Conservation (phyloP, 257 asterid genomes). For the Cynanchum wilfordii region DNA sequence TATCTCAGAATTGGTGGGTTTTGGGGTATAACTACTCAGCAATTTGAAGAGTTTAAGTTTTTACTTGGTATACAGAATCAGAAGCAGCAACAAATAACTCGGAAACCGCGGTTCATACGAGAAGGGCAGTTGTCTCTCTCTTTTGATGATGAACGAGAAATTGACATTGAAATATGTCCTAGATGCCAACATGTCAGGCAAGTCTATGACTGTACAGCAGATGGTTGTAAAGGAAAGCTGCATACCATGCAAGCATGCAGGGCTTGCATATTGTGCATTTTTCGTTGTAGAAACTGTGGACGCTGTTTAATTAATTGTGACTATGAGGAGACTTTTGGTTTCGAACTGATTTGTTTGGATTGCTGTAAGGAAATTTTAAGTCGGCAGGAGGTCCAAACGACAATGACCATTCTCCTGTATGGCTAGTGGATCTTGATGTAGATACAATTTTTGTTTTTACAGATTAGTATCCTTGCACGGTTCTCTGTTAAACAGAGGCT, state of each 20-base stretch:
- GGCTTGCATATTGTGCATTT: constrained; percentile 60
- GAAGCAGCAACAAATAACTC: constrained; percentile 18
- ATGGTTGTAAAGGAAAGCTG: constrained; percentile 42
- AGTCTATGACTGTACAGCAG: constrained; percentile 74
- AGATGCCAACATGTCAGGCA: constrained; percentile 49
- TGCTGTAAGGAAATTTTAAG: constrained; percentile 33
- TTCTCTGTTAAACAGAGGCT: background rate
- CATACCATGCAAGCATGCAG: constrained; percentile 41
- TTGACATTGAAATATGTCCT: constrained; percentile 76
- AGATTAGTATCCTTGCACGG: background rate
- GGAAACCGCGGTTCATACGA: constrained; percentile 40
- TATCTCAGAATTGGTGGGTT: constrained; percentile 49
- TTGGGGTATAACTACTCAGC: constrained; percentile 39
- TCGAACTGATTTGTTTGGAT: constrained; percentile 42
- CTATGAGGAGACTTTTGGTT: constrained; percentile 54
- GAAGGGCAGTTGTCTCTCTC: constrained; percentile 45
- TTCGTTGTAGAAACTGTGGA: constrained; percentile 70
- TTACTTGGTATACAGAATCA: constrained; percentile 43
- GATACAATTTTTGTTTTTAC: constrained; percentile 3
- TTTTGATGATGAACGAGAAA: constrained; percentile 53
- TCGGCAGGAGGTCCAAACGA: constrained; percentile 25
- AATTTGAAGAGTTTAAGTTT: constrained; percentile 50
- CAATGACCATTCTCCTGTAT: constrained; percentile 19
- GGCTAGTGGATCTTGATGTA: constrained; percentile 22
- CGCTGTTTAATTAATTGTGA: constrained; percentile 53